Percentiles rank a stretch among this genome's conserved stretches.
Evolutionary conservation across 1,284 basidiomycete genomes (phyloP).

Genomic region (Ceratobasidium sp.): DNA sequence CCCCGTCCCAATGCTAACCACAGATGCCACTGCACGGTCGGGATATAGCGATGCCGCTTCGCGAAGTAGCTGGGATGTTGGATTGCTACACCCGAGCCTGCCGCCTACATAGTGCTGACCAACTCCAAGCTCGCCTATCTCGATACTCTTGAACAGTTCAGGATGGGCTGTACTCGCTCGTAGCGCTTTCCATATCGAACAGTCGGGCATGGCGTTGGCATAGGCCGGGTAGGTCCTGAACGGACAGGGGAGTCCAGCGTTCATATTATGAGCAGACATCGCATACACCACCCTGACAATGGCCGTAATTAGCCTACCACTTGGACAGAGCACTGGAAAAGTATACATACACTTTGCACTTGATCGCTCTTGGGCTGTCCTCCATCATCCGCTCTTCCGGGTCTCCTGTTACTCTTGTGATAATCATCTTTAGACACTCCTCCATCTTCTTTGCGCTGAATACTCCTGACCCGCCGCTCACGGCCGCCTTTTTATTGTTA

Average conservation of each 20-base stretch:
- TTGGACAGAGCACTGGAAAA: background rate
- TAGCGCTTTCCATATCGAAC: conserved; percentile 12
- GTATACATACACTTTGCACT: background rate
- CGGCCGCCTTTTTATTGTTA: background rate
- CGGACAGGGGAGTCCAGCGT: conserved; percentile 3
- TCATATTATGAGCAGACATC: conserved; percentile 21
- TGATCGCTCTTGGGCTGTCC: background rate
- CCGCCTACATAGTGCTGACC: conserved; percentile 5
- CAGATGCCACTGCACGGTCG: background rate
- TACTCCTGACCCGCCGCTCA: too few relatives aligned
- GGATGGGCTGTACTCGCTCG: conserved; percentile 23
- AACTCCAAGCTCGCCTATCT: background rate
- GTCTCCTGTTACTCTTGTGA: conserved; percentile 1
- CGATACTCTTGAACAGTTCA: conserved; percentile 18
- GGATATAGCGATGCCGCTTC: conserved; percentile 16
- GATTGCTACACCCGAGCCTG: conserved; percentile 32
- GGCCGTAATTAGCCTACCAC: background rate
- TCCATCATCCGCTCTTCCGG: background rate
- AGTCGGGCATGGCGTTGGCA: background rate
- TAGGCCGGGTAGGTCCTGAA: conserved; percentile 5
- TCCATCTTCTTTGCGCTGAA: conserved; percentile 20
- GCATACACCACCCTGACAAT: conserved; percentile 14
- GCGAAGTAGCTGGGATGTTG: conserved; percentile 13
- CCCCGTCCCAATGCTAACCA: conserved; percentile 29
- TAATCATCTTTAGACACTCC: background rate